Percentiles rank a stretch among this genome's conserved stretches.
These are phyloP conservation scores for Podospora pseudopauciseta DNA, from an alignment of 495 filamentous ascomycete genomes.

Conservation along the genomic window DNA sequence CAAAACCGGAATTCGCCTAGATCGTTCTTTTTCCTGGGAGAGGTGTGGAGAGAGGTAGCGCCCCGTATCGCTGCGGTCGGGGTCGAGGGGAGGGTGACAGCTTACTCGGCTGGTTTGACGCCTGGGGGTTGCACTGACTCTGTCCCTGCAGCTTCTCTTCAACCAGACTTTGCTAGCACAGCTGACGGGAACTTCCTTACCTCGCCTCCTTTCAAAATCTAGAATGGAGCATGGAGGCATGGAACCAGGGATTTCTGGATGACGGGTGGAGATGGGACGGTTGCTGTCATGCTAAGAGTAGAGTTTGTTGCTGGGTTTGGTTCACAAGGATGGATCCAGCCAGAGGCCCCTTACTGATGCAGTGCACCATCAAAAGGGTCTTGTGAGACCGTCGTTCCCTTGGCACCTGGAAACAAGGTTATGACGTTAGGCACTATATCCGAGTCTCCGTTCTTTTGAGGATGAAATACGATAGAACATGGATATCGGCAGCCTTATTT, in stretches of 20 bases:
- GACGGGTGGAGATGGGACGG: not conserved
- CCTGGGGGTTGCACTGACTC: not conserved
- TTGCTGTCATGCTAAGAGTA: not conserved
- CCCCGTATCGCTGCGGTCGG: not conserved
- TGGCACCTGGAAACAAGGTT: not conserved
- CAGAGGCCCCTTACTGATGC: not conserved
- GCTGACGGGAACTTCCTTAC: not conserved
- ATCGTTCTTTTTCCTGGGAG: not conserved
- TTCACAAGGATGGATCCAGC: not conserved
- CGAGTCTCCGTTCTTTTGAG: not conserved
- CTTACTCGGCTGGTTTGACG: not conserved
- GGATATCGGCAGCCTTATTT: not conserved
- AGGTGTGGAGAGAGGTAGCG: not conserved
- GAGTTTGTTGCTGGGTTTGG: not conserved
- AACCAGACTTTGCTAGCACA: not conserved
- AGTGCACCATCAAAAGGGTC: not conserved
- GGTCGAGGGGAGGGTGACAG: not conserved
- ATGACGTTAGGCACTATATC: not conserved
- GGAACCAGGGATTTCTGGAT: not conserved
- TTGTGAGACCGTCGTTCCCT: not conserved
- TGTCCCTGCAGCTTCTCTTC: not conserved
- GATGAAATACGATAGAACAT: not conserved
- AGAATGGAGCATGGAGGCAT: not conserved
- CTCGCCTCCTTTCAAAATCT: not conserved
- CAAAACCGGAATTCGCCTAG: not conserved